Evolutionary conservation across 2,329 filamentous ascomycete genomes (phyloP), one percentile per base, ranked within the genome.

Genomic region (Meredithiella fracta): DNA sequence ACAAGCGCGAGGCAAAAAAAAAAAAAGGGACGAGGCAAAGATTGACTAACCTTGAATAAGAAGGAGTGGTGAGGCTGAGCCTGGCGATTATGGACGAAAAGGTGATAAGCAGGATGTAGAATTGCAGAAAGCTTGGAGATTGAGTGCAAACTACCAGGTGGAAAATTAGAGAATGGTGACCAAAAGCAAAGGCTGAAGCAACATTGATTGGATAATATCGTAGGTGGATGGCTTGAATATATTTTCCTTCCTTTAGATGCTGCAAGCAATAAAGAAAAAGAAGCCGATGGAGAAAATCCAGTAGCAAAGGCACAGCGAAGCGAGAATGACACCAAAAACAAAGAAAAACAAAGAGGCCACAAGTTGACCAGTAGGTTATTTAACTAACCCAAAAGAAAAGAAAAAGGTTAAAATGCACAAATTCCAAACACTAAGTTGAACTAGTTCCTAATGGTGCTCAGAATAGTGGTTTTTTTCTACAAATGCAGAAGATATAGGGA

Each of bases 1-100:
- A 54, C 53, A 29, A 54, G 53, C 40, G 53, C 29, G 37, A 47
- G 34, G 22, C 29, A 31, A 34, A 31, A 44, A 23, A 31, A 29
- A 26, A 38, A 40, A 42, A 49, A 25, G 17, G 44, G 44, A 49
- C 44, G 22, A 49, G 44, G 44, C 44, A 44, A 44, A 44, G n/a
- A 44, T 3, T 44, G 11, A 49, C 44, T 49, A 49, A 49, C 44
- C 44, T 49, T 49, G 44, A 26, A 26, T 1, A 20, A 26, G 44
- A 7, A 25, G 44, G 9, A 14, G 44, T 25, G 22, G 44, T 49
- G 44, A 49, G 44, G 44, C 44, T 49, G 44, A 49, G 44, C 44
- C 25, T 25, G 25, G 22, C 44, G 44, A 31, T 17, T 38, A 51
- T 22, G n/a, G 38, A 40, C 22, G 15, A 37, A 38, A 56, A 25